Conservation (phyloP, 306 rosid species). For the Prunus mume region DNA sequence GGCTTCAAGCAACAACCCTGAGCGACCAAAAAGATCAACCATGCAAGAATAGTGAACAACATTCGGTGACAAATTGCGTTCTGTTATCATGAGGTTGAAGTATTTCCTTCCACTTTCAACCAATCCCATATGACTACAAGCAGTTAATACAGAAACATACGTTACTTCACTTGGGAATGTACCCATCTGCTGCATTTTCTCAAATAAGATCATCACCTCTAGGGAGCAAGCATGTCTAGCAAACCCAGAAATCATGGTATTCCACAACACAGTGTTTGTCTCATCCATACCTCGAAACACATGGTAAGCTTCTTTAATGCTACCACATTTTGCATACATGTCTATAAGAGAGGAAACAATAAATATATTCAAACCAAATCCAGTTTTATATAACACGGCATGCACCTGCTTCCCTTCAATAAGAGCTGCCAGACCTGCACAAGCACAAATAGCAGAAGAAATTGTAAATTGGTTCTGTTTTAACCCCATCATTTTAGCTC, state of each 20-base stretch:
- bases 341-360: constrained; percentile 65
- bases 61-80: constrained; percentile 59
- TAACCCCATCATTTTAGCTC: constrained; percentile 44
- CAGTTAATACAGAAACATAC: constrained; percentile 56
- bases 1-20: constrained; percentile 63
- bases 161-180: constrained; percentile 70
- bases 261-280: constrained; percentile 67
- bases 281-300: constrained; percentile 54
- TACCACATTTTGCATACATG: constrained; percentile 89
- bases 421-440: constrained; percentile 71
- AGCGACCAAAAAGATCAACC: constrained; percentile 79
- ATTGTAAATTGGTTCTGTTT: constrained; percentile 55
- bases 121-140: constrained; percentile 83
- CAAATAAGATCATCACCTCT: constrained; percentile 72
- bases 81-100: constrained; percentile 57
- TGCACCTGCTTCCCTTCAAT: constrained; percentile 77
- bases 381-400: constrained; percentile 51
- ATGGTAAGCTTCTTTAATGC: constrained; percentile 62
- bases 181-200: constrained; percentile 83
- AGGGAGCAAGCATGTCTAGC: constrained; percentile 64
- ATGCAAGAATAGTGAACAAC: constrained; percentile 70
- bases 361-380: constrained; percentile 52
- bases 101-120: constrained; percentile 63
- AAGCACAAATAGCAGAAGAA: constrained; percentile 73
- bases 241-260: constrained; percentile 76